Evolutionary conservation across 768 basidiomycete genomes (phyloP), one percentile per base, ranked within the genome.

Genomic region (Leccinum sublutescens): DNA sequence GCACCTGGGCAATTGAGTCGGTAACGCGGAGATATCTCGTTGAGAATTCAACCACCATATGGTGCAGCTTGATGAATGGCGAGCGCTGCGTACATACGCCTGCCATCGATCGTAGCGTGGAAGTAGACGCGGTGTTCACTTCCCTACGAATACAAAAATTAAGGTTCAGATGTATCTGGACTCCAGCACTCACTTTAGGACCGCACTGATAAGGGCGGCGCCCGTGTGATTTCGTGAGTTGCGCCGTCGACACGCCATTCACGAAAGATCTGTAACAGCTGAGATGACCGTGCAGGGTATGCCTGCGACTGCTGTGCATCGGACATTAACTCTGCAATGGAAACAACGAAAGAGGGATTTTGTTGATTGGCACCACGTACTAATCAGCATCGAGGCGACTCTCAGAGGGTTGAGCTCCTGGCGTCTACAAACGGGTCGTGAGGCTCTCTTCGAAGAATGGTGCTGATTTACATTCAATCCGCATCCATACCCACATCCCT

Each of bases 101-200:
- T 27, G 21, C 15, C 15, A 54, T 34, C 31, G 17, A 17, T 52
- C 10, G 23, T 25, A 45, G 45, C 40, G 29, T 33, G 59, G 59
- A 54, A 54, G 27, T 9, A 29, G 17, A 8, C n/a, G 29, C 15
- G 49, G 9, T 21, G 23, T 27, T n/a, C 29, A 15, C 36, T 12
- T 12, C 5, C 52, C 60, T 61, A 25, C 51, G 25, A 43, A 12
- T 15, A 45, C 57, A 38, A 11, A 21, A 15, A 29, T 63, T 33
- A 48, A 54, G 36, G 47, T 21, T 33, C 27, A 33, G 21, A 31
- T 34, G 29, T 49, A 21, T 8, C 14, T 12, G n/a, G 47, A 50
- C 14, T 47, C 45, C 27, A 21, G 23, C 23, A 55, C 64, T 55
- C 49, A 54, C 63, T 43, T 65, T 33, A 23, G 23, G 33, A 29